phyloP scores from a whole-genome alignment of 306 rosid genomes.

The Pyrus betulifolia region DNA sequence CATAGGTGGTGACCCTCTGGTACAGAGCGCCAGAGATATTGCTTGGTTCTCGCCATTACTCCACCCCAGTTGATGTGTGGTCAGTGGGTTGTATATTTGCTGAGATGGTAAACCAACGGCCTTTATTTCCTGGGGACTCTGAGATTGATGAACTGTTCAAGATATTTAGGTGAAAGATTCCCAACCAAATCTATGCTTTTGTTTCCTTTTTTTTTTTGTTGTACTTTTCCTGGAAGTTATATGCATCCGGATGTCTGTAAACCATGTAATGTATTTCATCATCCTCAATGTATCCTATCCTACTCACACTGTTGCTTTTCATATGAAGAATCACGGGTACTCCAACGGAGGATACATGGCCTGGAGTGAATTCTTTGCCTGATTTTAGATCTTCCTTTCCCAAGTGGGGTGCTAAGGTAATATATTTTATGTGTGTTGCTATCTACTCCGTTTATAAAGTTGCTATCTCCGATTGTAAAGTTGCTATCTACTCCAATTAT shows the following conservation, averaged over 20 bases:
- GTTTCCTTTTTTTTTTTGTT: neutral
- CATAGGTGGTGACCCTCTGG: slow-evolving; percentile 97
- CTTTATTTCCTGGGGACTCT: slow-evolving; percentile 97
- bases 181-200: neutral
- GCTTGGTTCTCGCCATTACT: slow-evolving; percentile 97
- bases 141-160: slow-evolving; percentile 96
- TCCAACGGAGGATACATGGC: slow-evolving; percentile 94
- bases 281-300: neutral
- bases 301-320: slow-evolving; percentile 14
- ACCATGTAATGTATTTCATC: neutral
- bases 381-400: slow-evolving; percentile 94
- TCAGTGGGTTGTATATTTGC: slow-evolving; percentile 99
- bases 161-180: slow-evolving; percentile 73
- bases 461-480: neutral
- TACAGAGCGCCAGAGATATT: slow-evolving; percentile 98
- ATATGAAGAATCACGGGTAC: slow-evolving; percentile 82
- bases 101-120: slow-evolving; percentile 88
- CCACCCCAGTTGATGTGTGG: slow-evolving; percentile 99
- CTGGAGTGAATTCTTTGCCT: slow-evolving; percentile 94
- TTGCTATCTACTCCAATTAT: neutral
- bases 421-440: neutral
- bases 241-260: neutral
- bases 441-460: neutral
- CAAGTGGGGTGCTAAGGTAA: slow-evolving; percentile 84
- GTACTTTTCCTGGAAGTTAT: neutral